Evolutionary conservation across 306 rosid genomes (phyloP), one percentile per base, ranked within the genome.

Genomic region (Fagus crenata): DNA sequence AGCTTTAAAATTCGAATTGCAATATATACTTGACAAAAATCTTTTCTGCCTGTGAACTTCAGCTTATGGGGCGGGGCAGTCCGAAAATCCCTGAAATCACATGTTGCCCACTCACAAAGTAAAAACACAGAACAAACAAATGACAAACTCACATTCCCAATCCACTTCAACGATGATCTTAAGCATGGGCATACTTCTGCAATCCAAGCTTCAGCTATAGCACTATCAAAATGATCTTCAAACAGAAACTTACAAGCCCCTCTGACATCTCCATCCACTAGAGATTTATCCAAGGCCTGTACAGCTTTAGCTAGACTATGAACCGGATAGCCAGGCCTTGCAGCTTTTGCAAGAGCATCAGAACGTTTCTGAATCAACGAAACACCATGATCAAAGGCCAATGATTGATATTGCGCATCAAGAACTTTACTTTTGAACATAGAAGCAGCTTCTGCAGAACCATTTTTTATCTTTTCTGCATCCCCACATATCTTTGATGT

Each of bases 51-150:
- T 2, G 99, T 86, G 71, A 92, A 87, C 84, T 89, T 92, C 60
- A 85, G 51, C 65, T 92, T 85, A 82, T 71, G 59, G 69, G 93
- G 90, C 9, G 86, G 85, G 56, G 88, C 79, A 85, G 81, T 78
- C 43, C 89, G 85, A 83, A 88, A 90, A 84, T 89, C 90, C 89
- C 99, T 82, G 87, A 87, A 92, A 79, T 88, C 97, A 88, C 99
- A 95, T 43, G 97, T 89, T 76, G 97, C 99, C 99, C 99, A 95
- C 84, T 95, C 99, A 49, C 97, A 92, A 28, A 95, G 90, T 84
- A 90, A 89, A 88, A 95, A 95, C 64, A 90, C 93, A 9, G 97
- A 90, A 82, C 88, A 80, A 72, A 90, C 77, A 80, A 89, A 80
- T 40, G 97, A 83, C 46, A 82, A 67, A 81, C 69, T 83, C 75